A percentile compares a stretch with the other conserved stretches of the same genome.
Conservation (phyloP, 192 early-diverging fungal genomes). For the Linnemannia zychae region DNA sequence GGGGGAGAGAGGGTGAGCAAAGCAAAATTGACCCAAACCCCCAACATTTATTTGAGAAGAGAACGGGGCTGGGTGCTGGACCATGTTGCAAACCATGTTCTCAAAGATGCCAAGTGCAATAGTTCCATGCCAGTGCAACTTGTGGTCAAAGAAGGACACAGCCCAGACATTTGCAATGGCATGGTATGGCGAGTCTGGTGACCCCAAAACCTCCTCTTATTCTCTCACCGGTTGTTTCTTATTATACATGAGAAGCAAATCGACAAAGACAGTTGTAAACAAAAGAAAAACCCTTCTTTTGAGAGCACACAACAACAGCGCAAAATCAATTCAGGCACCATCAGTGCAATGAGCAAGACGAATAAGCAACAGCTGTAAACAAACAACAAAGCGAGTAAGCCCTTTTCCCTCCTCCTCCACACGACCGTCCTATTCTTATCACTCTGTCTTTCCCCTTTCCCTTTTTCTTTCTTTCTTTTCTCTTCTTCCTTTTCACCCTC, state of each 20-base stretch:
- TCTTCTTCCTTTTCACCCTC: neutral
- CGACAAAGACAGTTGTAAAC: neutral
- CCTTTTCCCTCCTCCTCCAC: neutral
- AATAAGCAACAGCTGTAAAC: neutral
- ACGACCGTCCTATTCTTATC: neutral
- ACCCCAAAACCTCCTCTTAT: neutral
- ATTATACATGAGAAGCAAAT: neutral
- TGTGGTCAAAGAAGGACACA: neutral
- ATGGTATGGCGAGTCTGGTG: neutral
- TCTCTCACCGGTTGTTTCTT: too few relatives aligned
- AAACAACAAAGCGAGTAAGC: neutral
- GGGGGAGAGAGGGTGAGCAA: neutral
- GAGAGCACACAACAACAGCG: neutral
- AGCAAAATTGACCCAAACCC: neutral
- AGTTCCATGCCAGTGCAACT: neutral
- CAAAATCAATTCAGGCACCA: neutral
- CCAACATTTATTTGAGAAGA: neutral
- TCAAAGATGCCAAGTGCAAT: neutral
- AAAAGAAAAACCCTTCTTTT: neutral
- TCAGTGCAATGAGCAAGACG: neutral
- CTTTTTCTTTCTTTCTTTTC: neutral
- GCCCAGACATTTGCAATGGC: neutral
- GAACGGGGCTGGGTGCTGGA: neutral
- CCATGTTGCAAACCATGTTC: neutral
- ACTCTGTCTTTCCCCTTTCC: neutral